A percentile compares a stretch with the other conserved stretches of the same genome.
phyloP scores from a whole-genome alignment of 1,139 yeast genomes.

The Sugiyamaella paludigena region DNA sequence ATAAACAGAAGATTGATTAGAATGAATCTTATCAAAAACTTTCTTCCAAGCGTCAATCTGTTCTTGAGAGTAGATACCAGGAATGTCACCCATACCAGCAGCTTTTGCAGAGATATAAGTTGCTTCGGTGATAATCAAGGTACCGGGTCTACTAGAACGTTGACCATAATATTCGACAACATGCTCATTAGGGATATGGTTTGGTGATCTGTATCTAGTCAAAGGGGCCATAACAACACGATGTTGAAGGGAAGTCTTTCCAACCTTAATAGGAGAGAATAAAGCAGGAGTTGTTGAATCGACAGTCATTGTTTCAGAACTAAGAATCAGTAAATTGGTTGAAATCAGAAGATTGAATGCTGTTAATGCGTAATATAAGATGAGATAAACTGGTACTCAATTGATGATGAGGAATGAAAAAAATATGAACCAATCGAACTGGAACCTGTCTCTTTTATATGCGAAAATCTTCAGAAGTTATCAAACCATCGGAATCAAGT shows the following conservation, averaged over 20 bases:
- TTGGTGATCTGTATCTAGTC: conserved; percentile 47
- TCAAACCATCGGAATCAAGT: not conserved
- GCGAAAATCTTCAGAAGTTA: too few relatives aligned
- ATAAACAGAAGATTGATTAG: conserved; percentile 37
- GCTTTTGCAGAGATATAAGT: conserved; percentile 41
- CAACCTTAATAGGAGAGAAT: conserved; percentile 34
- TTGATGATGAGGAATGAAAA: too few relatives aligned
- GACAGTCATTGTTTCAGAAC: conserved; percentile 1
- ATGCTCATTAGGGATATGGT: conserved; percentile 46
- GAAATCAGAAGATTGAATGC: too few relatives aligned
- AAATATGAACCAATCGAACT: too few relatives aligned
- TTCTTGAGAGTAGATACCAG: conserved; percentile 48
- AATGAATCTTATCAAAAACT: conserved; percentile 40
- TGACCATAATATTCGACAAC: conserved; percentile 51
- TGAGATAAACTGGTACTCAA: too few relatives aligned
- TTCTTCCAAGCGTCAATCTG: conserved; percentile 42
- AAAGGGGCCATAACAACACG: conserved; percentile 54
- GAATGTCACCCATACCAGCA: conserved; percentile 35
- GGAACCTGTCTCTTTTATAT: too few relatives aligned
- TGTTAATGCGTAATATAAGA: too few relatives aligned
- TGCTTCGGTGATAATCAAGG: conserved; percentile 47
- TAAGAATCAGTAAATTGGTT: not conserved
- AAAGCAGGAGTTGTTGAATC: conserved; percentile 14
- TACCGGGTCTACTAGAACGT: conserved; percentile 54
- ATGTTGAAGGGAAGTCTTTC: conserved; percentile 33